Base-by-base conservation (phyloP, 169 alveolate species). In the Plasmodium gaboni region DNA sequence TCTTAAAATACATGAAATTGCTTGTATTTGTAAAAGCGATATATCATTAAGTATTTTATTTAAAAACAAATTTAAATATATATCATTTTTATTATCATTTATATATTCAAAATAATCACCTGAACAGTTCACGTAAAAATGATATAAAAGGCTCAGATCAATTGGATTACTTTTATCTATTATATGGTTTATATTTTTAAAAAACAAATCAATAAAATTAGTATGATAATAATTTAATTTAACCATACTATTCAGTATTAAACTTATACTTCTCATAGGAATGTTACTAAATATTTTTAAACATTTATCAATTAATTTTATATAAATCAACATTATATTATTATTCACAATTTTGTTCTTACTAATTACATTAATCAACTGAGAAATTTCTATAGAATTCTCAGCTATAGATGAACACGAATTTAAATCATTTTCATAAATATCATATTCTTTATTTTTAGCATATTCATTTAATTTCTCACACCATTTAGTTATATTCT, bases 191-290 rank as follows among this genome's bases (percentile, higher is more conserved):
- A 83, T 50, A 83, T 83, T 83, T 83, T 83, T 83, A 61, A 83
- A 68, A 83, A 83, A 83, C 44, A 68, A 55, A 55, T 53, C 10
- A 24, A 83, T 67, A 68, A 83, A 83, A 13, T 57, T 44, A 59
- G 10, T 48, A 32, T 83, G 74, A 57, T 67, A 83, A 55, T 19
- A 38, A 28, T 61, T 63, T 61, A 63, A n/a, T 13, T 83, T 83
- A 32, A 83, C 8, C 91, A 83, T 83, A 60, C 91, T 83, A 51
- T 83, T 83, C 28, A 83, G 59, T 55, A 83, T 83, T 83, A 83
- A 63, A 59, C 91, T 83, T 83, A 83, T 26, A 61, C 91, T 83
- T 57, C 76, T 67, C 19, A 83, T 46, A 28, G 91, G 85, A 28
- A 83, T 57, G 44, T 68, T 83, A 22, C 69, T 64, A 57, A 68